Base-by-base conservation (phyloP, 345 rosid species). In the Noccaea bulbosa region DNA sequence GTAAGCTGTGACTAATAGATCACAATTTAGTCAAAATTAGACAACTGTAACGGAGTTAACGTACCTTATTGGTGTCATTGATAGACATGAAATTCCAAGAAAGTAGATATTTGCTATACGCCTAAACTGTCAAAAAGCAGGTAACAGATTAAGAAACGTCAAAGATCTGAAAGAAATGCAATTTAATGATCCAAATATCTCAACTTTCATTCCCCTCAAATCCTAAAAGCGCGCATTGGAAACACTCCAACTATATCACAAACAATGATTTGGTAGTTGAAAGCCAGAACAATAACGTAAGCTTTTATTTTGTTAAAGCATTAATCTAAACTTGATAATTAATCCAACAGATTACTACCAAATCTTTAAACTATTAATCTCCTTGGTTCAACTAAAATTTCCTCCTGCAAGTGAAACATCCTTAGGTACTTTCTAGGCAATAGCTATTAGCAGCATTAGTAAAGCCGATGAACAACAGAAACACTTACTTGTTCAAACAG, bases 71-170 rank as follows among this genome's bases (percentile, higher is more conserved):
- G 98, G 98, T 38, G 98, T 92, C 76, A 90, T 83, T 10, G 99
- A 95, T 69, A 95, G 82, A 78, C 90, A 88, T 46, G 99, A 92
- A 64, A 95, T 93, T 82, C 87, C 82, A 74, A 94, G 92, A 77
- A 94, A 92, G 88, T 94, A 94, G 59, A 85, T 79, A 75, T 94
- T 94, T 32, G 99, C 99, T 64, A 94, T 97, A 82, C 98, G 98
- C 84, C 99, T 89, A 81, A 94, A 94, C 99, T 92, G 98, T 80
- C 87, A 86, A 61, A 65, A 72, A 83, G 78, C 16, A 82, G 41
- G 65, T 34, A 56, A 56, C 34, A 54, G 55, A 69, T 56, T 6
- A 7, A 57, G 7, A 53, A 46, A 46, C 30, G 16, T 49, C 64
- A 47, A 57, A 55, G 20, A 33, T 3, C 4, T 39, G 71, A 67